These are phyloP conservation scores for Penicillium sp. DNA, from an alignment of 2,329 filamentous ascomycete genomes.

Conservation along the genomic window DNA sequence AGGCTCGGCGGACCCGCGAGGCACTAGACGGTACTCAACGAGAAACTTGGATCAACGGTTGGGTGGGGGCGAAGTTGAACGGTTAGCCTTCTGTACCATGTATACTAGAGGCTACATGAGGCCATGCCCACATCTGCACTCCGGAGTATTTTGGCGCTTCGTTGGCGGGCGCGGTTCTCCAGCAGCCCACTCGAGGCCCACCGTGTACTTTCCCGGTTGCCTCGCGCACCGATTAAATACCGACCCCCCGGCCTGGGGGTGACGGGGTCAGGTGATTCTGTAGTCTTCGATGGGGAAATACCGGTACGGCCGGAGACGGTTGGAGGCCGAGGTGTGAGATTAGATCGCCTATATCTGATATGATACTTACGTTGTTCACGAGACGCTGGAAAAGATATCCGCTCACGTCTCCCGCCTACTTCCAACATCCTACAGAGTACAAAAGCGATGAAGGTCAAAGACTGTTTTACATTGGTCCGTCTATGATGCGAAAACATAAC, in stretches of 20 bases:
- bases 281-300: neutral
- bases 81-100: slow-evolving; percentile 5
- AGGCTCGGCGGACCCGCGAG: neutral
- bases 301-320: neutral
- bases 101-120: slow-evolving; percentile 13
- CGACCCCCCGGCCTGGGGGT: neutral
- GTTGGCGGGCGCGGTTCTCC: slow-evolving; percentile 8
- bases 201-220: slow-evolving; percentile 1
- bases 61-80: slow-evolving; percentile 6
- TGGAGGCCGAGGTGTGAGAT: neutral
- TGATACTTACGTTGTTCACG: no score
- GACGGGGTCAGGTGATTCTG: no score
- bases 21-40: neutral
- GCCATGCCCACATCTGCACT: slow-evolving; percentile 12
- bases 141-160: slow-evolving; percentile 9
- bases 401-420: neutral
- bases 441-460: slow-evolving; percentile 12
- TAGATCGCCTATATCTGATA: neutral
- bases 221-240: slow-evolving; percentile 1
- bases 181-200: slow-evolving; percentile 5
- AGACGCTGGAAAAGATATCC: no score
- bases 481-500: slow-evolving; percentile 38
- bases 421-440: neutral
- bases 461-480: slow-evolving; percentile 41
- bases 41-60: neutral